Evolutionary conservation across 306 rosid species (phyloP), one percentile per base, ranked within the genome.

Genomic region (Cicer pinnatifidum): DNA sequence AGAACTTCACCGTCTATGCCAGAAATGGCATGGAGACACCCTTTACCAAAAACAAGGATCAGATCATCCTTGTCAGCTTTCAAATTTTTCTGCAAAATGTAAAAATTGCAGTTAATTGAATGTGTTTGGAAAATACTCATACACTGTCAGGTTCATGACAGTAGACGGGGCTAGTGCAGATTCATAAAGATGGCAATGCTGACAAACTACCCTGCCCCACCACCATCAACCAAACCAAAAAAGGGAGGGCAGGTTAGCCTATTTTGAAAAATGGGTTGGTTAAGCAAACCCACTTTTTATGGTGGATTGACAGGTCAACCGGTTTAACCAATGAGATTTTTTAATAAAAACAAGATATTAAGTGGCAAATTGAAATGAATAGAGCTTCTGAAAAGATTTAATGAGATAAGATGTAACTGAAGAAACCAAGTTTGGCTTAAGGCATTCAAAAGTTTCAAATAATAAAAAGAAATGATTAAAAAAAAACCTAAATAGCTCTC

Each of bases 1-100:
- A 91, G 84, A 82, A 87, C 75, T 69, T 87, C 89, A 33, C 99
- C 99, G 35, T 87, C 91, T 59, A 90, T 80, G 80, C 91, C 53
- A 39, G 99, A 91, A 84, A 95, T 69, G 78, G 93, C 93, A 86
- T 91, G 89, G 72, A 91, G 88, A 81, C 76, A 71, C 58, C 97
- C 92, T 78, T 85, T 84, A 50, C 97, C 79, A 64, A 73, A 91
- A 82, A 85, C 92, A 77, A 91, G 89, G 83, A 95, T 86, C 82
- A 83, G 41, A 45, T 88, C 91, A 71, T 88, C 93, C 85, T 82
- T 90, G 77, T 88, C 88, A 39, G 85, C 86, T 83, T 87, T 91
- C 86, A 87, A 82, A 75, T 81, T 87, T 82, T 80, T 82, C 99
- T 95, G 96, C 88, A 87, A 40, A 63, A 79, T 78, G 7, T 72